A percentile compares a stretch with the other conserved stretches of the same genome.
phyloP scores from a whole-genome alignment of 495 filamentous ascomycete species.

The Penicillium mononematosum region DNA sequence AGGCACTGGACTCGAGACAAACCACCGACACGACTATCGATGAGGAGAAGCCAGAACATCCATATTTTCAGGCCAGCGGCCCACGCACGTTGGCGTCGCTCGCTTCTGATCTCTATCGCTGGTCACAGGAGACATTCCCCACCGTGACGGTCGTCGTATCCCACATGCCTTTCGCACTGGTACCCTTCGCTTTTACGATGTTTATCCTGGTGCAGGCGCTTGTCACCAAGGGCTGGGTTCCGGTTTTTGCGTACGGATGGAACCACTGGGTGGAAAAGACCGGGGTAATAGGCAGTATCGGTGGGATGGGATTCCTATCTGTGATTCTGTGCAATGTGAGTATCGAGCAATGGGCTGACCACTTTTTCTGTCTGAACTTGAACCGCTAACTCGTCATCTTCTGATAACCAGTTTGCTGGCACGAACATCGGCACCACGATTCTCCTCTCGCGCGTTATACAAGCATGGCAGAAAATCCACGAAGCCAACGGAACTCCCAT shows the following conservation, averaged over 20 bases:
- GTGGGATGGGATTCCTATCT: conserved; percentile 66
- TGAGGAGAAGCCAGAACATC: conserved; percentile 14
- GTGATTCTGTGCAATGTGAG: conserved; percentile 67
- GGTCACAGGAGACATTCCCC: conserved; percentile 65
- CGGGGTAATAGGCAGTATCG: conserved; percentile 60
- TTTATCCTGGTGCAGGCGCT: conserved; percentile 67
- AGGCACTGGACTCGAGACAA: conserved; percentile 5
- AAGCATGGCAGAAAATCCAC: conserved; percentile 60
- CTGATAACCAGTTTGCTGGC: conserved; percentile 55
- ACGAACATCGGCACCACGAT: conserved; percentile 72
- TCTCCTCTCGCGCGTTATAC: conserved; percentile 62
- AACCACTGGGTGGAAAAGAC: conserved; percentile 65
- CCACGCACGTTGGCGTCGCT: conserved; percentile 50
- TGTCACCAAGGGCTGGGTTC: conserved; percentile 66
- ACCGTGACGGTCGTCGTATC: conserved; percentile 58
- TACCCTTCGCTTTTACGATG: conserved; percentile 67
- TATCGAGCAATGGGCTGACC: conserved; percentile 7
- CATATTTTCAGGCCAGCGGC: not conserved
- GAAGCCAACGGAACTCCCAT: conserved; percentile 40
- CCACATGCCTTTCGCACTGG: conserved; percentile 59
- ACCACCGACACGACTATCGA: conserved; percentile 11
- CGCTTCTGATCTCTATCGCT: conserved; percentile 40
- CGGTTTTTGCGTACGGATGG: conserved; percentile 66
- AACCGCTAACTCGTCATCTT: conserved; percentile 3
- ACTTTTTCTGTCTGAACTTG: not conserved